Evolutionary conservation across 2,329 filamentous ascomycete species (phyloP).

Genomic region (Epichloe brachyelytri): DNA sequence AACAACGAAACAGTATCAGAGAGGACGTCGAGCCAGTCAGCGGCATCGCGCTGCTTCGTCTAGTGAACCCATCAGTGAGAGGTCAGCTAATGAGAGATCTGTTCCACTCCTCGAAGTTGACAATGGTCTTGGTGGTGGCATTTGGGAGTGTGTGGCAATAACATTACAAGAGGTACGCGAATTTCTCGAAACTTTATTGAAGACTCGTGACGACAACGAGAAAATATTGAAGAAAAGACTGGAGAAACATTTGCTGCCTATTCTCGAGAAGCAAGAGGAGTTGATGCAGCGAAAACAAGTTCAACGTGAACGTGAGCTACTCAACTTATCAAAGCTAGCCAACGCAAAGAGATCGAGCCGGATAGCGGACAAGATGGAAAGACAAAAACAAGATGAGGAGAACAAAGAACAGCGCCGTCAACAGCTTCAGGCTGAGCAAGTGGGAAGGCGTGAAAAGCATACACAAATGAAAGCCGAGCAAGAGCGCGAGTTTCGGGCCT

Average conservation of each 20-base stretch:
- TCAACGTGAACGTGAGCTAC: conserved; percentile 62
- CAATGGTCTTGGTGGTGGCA: conserved; percentile 59
- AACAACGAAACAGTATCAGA: conserved; percentile 38
- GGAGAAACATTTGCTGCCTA: conserved; percentile 65
- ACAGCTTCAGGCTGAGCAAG: conserved; percentile 41
- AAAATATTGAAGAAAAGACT: conserved; percentile 62
- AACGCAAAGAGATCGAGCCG: conserved; percentile 88
- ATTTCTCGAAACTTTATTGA: conserved; percentile 59
- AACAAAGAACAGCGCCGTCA: conserved; percentile 52
- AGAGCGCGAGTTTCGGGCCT: conserved; percentile 66
- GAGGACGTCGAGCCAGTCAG: conserved; percentile 55
- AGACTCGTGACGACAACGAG: conserved; percentile 73
- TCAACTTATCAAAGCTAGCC: conserved; percentile 76
- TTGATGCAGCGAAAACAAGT: conserved; percentile 57
- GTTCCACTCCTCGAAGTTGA: conserved; percentile 16
- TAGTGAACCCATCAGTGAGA: conserved; percentile 14
- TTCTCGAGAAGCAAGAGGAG: conserved; percentile 68
- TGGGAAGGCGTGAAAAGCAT: conserved; percentile 54
- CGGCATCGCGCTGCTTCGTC: conserved; percentile 45
- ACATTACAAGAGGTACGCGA: conserved; percentile 63
- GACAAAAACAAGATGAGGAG: conserved; percentile 60
- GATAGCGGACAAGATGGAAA: conserved; percentile 70
- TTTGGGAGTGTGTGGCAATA: conserved; percentile 85
- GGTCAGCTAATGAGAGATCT: conserved; percentile 16
- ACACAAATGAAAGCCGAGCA: conserved; percentile 46